Conservation (phyloP, 345 rosid genomes). For the Eutrema japonicum region DNA sequence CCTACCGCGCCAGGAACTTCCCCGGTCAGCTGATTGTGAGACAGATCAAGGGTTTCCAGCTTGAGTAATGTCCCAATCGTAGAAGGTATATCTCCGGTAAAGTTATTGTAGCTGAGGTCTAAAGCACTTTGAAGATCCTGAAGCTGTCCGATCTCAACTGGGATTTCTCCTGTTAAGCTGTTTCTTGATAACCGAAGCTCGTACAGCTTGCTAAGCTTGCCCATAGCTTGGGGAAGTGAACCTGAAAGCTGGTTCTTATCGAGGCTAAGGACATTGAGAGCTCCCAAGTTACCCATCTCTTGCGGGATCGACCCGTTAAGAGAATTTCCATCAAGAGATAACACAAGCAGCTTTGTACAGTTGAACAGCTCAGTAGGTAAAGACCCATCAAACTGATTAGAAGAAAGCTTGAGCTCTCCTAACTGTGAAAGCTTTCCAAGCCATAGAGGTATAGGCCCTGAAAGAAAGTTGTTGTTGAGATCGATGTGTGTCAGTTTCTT, state of each 20-base stretch:
- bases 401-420: conserved; percentile 86
- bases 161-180: conserved; percentile 69
- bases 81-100: conserved; percentile 69
- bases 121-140: conserved; percentile 77
- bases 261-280: conserved; percentile 71
- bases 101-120: conserved; percentile 78
- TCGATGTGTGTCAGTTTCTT: conserved; percentile 79
- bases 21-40: conserved; percentile 74
- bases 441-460: conserved; percentile 77
- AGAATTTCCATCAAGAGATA: conserved; percentile 66
- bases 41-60: conserved; percentile 83
- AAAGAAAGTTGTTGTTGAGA: conserved; percentile 77
- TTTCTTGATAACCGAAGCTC: conserved; percentile 75
- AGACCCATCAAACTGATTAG: conserved; percentile 64
- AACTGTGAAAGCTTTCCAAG: conserved; percentile 64
- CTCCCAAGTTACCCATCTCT: conserved; percentile 62
- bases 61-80: conserved; percentile 65
- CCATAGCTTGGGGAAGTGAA: conserved; percentile 60
- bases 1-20: conserved; percentile 68
- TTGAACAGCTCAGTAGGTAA: conserved; percentile 70
- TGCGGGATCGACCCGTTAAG: conserved; percentile 68
- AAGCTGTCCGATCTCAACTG: conserved; percentile 74
- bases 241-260: conserved; percentile 68
- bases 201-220: conserved; percentile 72
- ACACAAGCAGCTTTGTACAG: conserved; percentile 69